phyloP scores from a whole-genome alignment of 345 rosid genomes.

The Brassica carinata region DNA sequence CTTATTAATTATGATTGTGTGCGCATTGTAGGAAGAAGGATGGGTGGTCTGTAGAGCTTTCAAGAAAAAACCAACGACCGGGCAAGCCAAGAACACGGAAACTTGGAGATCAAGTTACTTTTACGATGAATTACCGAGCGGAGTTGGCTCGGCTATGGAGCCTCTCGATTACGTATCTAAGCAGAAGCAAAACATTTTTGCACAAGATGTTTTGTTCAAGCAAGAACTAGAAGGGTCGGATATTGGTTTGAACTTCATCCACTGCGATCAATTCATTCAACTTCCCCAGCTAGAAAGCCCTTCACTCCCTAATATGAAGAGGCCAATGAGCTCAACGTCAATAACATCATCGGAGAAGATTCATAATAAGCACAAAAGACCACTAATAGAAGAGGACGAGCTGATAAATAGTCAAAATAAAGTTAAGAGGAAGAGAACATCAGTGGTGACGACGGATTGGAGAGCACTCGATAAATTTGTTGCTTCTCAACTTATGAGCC shows the following conservation, averaged over 20 bases:
- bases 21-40: conserved; percentile 81
- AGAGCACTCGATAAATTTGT: conserved; percentile 89
- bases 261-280: conserved; percentile 61
- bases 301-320: conserved; percentile 59
- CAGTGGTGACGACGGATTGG: conserved; percentile 69
- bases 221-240: conserved; percentile 68
- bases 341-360: conserved; percentile 36
- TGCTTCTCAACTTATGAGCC: conserved; percentile 84
- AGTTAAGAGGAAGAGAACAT: conserved; percentile 28
- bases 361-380: conserved; percentile 29
- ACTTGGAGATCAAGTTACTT: conserved; percentile 72
- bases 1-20: conserved; percentile 10
- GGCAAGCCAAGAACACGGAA: conserved; percentile 61
- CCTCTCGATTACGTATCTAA: conserved; percentile 53
- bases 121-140: conserved; percentile 63
- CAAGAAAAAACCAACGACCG: conserved; percentile 61
- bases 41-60: conserved; percentile 99
- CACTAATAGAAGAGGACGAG: conserved; percentile 22
- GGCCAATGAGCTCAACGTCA: conserved; percentile 45
- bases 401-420: conserved; percentile 28
- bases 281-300: conserved; percentile 96
- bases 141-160: conserved; percentile 53
- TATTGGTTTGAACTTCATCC: conserved; percentile 51
- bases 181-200: conserved; percentile 49
- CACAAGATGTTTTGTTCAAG: conserved; percentile 64